A percentile compares a stretch with the other conserved stretches of the same genome.
Evolutionary conservation across 2,329 filamentous ascomycete genomes (phyloP).

Genomic region (Pseudogymnoascus sp.): DNA sequence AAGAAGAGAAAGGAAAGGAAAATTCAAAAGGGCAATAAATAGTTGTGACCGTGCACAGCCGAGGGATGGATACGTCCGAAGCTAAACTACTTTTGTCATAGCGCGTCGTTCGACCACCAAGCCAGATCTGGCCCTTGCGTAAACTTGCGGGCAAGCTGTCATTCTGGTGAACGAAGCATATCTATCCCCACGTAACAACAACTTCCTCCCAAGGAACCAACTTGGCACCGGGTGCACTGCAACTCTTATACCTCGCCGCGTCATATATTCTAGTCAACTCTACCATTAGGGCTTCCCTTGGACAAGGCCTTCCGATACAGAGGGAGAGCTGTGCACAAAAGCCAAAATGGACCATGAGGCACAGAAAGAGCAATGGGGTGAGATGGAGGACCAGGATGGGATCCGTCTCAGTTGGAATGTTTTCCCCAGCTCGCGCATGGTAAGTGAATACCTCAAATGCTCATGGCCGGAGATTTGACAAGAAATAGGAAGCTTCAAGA

Average conservation of each 20-base stretch:
- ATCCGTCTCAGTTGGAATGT: constrained; percentile 97
- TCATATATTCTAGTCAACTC: constrained; percentile 1
- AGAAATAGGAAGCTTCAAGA: constrained; percentile 74
- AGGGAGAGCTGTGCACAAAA: constrained; percentile 1
- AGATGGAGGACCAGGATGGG: constrained; percentile 93
- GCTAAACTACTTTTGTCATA: constrained; percentile 15
- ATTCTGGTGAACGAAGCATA: constrained; percentile 9
- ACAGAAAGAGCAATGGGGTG: constrained; percentile 91
- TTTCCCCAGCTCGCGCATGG: constrained; percentile 96
- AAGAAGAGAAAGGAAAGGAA: constrained; percentile 32
- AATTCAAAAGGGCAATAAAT: constrained; percentile 23
- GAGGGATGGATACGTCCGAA: constrained; percentile 28
- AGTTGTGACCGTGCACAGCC: constrained; percentile 26
- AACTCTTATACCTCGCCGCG: neutral
- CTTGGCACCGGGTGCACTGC: constrained; percentile 7
- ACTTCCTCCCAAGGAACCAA: constrained; percentile 5
- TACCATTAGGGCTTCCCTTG: constrained; percentile 2
- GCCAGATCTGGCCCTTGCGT: constrained; percentile 9
- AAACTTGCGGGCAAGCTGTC: constrained; percentile 11
- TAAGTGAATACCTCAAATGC: constrained; percentile 35
- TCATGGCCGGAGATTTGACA: constrained; percentile 23
- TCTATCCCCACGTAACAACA: constrained; percentile 7
- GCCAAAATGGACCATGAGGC: constrained; percentile 78
- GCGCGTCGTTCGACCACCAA: neutral
- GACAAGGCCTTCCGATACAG: constrained; percentile 7